Evolutionary conservation across 257 asterid species (phyloP).

Genomic region (Parsonsia alboflavescens): DNA sequence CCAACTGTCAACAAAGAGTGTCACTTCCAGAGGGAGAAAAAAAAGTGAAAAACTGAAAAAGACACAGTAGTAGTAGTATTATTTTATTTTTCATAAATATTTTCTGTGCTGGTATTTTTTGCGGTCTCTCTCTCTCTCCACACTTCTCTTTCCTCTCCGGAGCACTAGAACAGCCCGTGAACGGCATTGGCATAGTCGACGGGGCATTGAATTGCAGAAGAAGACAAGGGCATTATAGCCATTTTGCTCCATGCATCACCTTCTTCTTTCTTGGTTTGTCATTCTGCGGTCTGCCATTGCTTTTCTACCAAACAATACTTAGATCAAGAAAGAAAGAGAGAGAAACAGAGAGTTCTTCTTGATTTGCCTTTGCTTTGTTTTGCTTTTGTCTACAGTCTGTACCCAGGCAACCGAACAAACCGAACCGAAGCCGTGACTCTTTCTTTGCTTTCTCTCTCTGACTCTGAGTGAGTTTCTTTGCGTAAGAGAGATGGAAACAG

Average conservation of each 20-base stretch:
- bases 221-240: neutral
- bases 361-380: neutral
- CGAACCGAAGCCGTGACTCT: conserved; percentile 23
- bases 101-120: too few relatives aligned
- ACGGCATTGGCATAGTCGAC: neutral
- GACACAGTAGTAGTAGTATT: too few relatives aligned
- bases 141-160: neutral
- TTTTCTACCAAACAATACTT: conserved; percentile 17
- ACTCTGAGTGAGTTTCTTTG: neutral
- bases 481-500: neutral
- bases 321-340: neutral
- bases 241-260: neutral
- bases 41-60: too few relatives aligned
- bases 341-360: neutral
- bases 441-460: neutral
- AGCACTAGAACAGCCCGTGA: neutral
- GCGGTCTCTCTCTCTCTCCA: neutral
- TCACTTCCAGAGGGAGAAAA: too few relatives aligned
- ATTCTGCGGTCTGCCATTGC: neutral
- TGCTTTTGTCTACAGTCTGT: neutral
- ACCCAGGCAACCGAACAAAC: conserved; percentile 36
- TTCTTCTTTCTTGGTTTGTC: neutral
- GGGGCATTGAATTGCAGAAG: neutral
- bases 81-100: too few relatives aligned
- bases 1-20: too few relatives aligned